Evolutionary conservation across 177 flowering plant genomes (phyloP).

Genomic region (Vitis hybrid): DNA sequence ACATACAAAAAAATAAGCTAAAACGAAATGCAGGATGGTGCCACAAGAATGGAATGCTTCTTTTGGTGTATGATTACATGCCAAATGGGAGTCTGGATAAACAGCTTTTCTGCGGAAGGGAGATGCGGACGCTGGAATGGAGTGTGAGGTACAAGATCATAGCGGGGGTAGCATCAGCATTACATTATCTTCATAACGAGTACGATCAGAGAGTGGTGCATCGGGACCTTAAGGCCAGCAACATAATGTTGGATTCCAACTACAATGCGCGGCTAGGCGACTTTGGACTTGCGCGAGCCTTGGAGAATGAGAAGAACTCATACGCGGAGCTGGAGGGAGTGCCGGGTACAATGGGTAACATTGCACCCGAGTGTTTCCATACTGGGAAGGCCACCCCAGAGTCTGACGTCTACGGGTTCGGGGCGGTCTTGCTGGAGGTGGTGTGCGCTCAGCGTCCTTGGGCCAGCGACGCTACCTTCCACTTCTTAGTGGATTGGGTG

Average conservation of each 20-base stretch:
- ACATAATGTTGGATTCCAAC: slow-evolving; percentile 65
- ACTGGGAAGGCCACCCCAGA: slow-evolving; percentile 70
- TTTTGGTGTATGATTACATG: slow-evolving; percentile 68
- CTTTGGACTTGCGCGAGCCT: slow-evolving; percentile 76
- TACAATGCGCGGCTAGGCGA: slow-evolving; percentile 79
- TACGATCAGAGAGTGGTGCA: slow-evolving; percentile 74
- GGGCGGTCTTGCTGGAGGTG: slow-evolving; percentile 73
- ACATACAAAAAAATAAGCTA: no score
- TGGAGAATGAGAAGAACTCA: slow-evolving; percentile 68
- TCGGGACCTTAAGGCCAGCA: slow-evolving; percentile 81
- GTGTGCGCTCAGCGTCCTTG: slow-evolving; percentile 65
- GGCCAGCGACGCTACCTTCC: slow-evolving; percentile 39
- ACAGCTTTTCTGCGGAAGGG: slow-evolving; percentile 49
- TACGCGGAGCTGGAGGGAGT: slow-evolving; percentile 68
- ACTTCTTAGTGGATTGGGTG: slow-evolving; percentile 68
- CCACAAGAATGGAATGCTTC: slow-evolving; percentile 47
- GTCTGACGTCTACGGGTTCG: slow-evolving; percentile 75
- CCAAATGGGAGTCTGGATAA: slow-evolving; percentile 64
- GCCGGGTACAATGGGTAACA: slow-evolving; percentile 69
- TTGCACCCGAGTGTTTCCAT: slow-evolving; percentile 85
- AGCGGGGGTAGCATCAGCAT: slow-evolving; percentile 61
- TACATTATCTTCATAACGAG: slow-evolving; percentile 76
- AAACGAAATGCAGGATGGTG: slow-evolving; percentile 53
- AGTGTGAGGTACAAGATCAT: slow-evolving; percentile 49
- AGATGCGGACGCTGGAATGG: slow-evolving; percentile 45